Conservation (phyloP, 148 eudicot genomes). For the Fallopia convolvulus region DNA sequence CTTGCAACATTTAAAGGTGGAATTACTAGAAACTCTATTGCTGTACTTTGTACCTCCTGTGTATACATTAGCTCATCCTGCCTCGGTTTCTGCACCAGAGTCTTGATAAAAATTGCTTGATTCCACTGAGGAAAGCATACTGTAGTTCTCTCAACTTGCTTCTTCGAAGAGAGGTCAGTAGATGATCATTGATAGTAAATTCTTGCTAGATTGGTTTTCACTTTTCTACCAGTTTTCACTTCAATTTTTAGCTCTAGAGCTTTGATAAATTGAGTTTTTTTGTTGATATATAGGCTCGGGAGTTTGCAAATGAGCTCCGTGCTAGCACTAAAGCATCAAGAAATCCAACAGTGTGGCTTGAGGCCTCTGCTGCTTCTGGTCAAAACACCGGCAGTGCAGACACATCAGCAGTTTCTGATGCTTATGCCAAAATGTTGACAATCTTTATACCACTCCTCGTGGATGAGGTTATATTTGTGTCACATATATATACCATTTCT, state of each 20-base stretch:
- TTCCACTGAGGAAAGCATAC: slow-evolving; percentile 81
- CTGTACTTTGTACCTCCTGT: neutral
- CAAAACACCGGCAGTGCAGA: slow-evolving; percentile 67
- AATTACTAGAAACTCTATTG: neutral
- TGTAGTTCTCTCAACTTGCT: slow-evolving; percentile 92
- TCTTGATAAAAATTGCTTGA: slow-evolving; percentile 83
- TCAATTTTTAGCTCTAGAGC: neutral
- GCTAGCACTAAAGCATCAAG: slow-evolving; percentile 87
- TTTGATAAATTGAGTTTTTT: neutral
- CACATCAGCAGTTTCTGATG: slow-evolving; percentile 84
- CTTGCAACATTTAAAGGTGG: slow-evolving; percentile 88
- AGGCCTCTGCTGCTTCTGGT: slow-evolving; percentile 64
- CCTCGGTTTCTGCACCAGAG: slow-evolving; percentile 36
- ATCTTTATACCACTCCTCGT: slow-evolving; percentile 90
- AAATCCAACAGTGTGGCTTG: slow-evolving; percentile 84
- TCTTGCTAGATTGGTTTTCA: neutral
- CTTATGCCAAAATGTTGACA: slow-evolving; percentile 92
- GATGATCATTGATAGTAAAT: slow-evolving; percentile 6
- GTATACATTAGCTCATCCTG: neutral
- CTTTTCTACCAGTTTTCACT: neutral
- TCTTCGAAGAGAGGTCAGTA: slow-evolving; percentile 80
- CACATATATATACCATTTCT: neutral
- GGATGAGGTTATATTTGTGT: slow-evolving; percentile 58
- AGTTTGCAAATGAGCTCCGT: slow-evolving; percentile 96
- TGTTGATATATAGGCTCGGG: slow-evolving; percentile 57